A percentile compares a stretch with the other conserved stretches of the same genome.
These are phyloP conservation scores for Adansonia madagascariensis DNA, from an alignment of 441 rosid species.

Conservation along the genomic window DNA sequence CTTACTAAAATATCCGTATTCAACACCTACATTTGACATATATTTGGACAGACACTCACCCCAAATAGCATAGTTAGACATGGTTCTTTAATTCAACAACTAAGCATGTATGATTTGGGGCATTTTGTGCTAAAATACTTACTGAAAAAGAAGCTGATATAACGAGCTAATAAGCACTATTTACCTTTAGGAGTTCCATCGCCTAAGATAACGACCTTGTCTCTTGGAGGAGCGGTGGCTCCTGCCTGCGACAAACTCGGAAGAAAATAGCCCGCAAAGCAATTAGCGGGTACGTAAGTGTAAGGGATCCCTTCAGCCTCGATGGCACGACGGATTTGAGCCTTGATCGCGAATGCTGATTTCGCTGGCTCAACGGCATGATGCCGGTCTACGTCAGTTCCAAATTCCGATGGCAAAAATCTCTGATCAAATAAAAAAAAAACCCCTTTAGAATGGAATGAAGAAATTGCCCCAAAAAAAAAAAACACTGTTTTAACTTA, in stretches of 20 bases:
- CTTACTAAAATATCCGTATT: too few relatives aligned
- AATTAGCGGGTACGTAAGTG: constrained; percentile 52
- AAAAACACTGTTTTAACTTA: not conserved
- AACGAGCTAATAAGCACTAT: not conserved
- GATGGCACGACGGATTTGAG: constrained; percentile 47
- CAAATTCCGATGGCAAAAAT: constrained; percentile 64
- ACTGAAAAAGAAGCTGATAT: not conserved
- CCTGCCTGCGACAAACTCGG: constrained; percentile 53
- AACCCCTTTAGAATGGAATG: not conserved
- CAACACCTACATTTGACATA: too few relatives aligned
- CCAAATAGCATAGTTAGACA: not conserved
- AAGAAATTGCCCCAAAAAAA: not conserved
- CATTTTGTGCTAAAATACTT: not conserved
- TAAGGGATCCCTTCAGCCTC: constrained; percentile 61
- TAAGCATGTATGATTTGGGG: not conserved
- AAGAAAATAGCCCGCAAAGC: constrained; percentile 52
- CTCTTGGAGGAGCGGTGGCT: constrained; percentile 53
- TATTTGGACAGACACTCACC: too few relatives aligned
- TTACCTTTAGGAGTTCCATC: constrained; percentile 63
- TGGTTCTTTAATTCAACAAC: not conserved
- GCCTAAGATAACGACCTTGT: constrained; percentile 50
- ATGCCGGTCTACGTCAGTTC: constrained; percentile 53
- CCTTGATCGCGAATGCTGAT: constrained; percentile 45
- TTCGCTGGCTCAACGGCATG: constrained; percentile 58
- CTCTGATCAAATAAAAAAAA: constrained; percentile 37